A percentile compares a stretch with the other conserved stretches of the same genome.
Evolutionary conservation across 1,284 basidiomycete species (phyloP).

Genomic region (Pulveroboletus sp.): DNA sequence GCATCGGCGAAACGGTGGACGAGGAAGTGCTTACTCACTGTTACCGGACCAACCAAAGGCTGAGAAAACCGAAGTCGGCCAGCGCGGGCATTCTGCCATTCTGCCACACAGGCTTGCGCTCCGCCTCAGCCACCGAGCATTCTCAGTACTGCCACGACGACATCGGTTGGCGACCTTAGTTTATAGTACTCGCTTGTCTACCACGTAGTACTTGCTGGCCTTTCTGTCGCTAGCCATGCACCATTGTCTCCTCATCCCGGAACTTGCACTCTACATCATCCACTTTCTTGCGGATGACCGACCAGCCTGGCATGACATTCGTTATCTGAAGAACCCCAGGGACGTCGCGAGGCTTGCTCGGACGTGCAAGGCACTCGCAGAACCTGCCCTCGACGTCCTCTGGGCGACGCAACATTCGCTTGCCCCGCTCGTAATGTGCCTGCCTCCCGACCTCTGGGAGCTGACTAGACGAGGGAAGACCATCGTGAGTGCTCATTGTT

Average conservation of each 20-base stretch:
- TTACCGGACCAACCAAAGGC: conserved; percentile 5
- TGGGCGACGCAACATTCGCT: conserved; percentile 35
- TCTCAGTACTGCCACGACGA: not conserved
- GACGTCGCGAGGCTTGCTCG: conserved; percentile 32
- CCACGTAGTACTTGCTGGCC: not conserved
- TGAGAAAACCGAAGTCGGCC: conserved; percentile 21
- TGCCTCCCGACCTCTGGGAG: conserved; percentile 30
- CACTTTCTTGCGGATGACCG: conserved; percentile 29
- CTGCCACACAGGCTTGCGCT: not conserved
- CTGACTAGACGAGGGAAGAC: conserved; percentile 17
- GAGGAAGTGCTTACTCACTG: not conserved
- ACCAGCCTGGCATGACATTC: conserved; percentile 19
- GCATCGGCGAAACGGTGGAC: not conserved
- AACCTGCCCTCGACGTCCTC: conserved; percentile 34
- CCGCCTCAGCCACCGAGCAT: not conserved
- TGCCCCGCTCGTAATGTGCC: conserved; percentile 33
- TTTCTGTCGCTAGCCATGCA: conserved; percentile 24
- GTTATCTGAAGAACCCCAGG: conserved; percentile 21
- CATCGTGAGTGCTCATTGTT: conserved; percentile 25
- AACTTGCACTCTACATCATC: conserved; percentile 31
- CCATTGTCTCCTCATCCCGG: conserved; percentile 28
- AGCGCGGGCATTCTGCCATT: not conserved
- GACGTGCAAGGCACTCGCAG: conserved; percentile 33
- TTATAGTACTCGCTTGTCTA: not conserved
- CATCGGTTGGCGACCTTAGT: conserved; percentile 2